These are phyloP conservation scores for Simplicillium aogashimaense DNA, from an alignment of 2,329 filamentous ascomycete genomes.

Conservation along the genomic window DNA sequence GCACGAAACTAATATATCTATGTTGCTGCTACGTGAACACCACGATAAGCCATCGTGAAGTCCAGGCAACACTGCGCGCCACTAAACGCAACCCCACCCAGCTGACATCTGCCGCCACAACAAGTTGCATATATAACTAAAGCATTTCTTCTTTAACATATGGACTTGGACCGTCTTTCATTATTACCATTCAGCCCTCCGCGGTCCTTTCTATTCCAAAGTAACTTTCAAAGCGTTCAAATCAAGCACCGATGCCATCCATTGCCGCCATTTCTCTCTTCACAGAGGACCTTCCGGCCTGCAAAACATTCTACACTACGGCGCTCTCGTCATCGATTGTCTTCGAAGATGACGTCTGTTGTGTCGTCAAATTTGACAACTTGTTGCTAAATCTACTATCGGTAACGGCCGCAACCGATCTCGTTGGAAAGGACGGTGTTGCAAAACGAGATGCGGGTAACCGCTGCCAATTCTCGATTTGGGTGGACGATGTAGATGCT, in stretches of 20 bases:
- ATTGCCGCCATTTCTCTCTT: background rate
- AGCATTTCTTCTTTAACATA: too few relatives aligned
- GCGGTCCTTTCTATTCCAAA: too few relatives aligned
- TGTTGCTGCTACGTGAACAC: too few relatives aligned
- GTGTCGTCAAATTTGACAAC: background rate
- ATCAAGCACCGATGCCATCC: background rate
- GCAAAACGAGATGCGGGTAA: constrained; percentile 2
- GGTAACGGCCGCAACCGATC: background rate
- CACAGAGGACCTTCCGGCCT: background rate
- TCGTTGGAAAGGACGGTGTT: constrained; percentile 4
- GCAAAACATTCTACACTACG: background rate
- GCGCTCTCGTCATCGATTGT: background rate
- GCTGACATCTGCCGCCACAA: too few relatives aligned
- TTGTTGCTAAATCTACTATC: background rate
- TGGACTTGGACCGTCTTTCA: too few relatives aligned
- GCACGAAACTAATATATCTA: too few relatives aligned
- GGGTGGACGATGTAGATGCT: constrained; percentile 8
- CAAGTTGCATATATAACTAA: too few relatives aligned
- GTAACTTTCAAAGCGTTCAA: too few relatives aligned
- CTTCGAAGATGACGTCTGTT: background rate
- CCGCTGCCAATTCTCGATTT: constrained; percentile 7
- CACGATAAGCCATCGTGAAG: too few relatives aligned
- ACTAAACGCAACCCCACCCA: too few relatives aligned
- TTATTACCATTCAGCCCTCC: too few relatives aligned
- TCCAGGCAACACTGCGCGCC: too few relatives aligned